A percentile compares a stretch with the other conserved stretches of the same genome.
phyloP scores from a whole-genome alignment of 768 basidiomycete genomes.

The Termitomyces sp. region DNA sequence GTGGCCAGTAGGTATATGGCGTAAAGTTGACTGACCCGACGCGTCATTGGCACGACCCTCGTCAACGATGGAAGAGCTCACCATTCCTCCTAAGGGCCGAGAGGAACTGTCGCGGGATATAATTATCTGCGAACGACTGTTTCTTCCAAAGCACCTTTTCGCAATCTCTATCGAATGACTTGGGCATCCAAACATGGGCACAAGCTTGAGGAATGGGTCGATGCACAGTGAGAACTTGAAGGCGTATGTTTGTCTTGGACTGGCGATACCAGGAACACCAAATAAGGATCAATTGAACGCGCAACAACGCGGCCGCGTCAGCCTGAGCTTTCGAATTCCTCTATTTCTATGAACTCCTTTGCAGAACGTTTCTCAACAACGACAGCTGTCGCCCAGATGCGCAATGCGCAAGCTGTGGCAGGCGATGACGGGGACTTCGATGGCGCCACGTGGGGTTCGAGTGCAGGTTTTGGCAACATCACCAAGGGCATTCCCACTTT shows the following conservation, averaged over 20 bases:
- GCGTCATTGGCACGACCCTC: slow-evolving; percentile 7
- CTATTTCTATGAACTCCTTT: slow-evolving; percentile 62
- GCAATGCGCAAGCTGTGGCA: slow-evolving; percentile 39
- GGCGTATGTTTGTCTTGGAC: slow-evolving; percentile 2
- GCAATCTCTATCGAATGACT: slow-evolving; percentile 33
- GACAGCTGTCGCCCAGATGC: slow-evolving; percentile 41
- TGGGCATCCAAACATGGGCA: slow-evolving; percentile 15
- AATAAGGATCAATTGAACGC: slow-evolving; percentile 30
- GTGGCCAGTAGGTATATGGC: slow-evolving; percentile 70
- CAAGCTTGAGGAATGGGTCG: neutral
- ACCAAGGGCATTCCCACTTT: slow-evolving; percentile 70
- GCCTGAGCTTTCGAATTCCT: slow-evolving; percentile 16
- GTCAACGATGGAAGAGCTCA: slow-evolving; percentile 31
- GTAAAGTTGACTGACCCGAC: slow-evolving; percentile 62
- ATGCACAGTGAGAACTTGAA: no score
- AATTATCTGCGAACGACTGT: slow-evolving; percentile 78
- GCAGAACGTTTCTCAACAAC: slow-evolving; percentile 62
- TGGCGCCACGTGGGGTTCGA: slow-evolving; percentile 77
- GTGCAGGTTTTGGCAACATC: slow-evolving; percentile 76
- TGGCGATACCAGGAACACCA: slow-evolving; percentile 14
- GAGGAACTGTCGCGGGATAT: slow-evolving; percentile 77
- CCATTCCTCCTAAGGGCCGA: slow-evolving; percentile 75
- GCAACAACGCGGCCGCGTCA: slow-evolving; percentile 41
- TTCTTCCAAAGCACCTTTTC: slow-evolving; percentile 76
- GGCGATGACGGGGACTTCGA: slow-evolving; percentile 61